Base-by-base conservation (phyloP, 2,329 filamentous ascomycete genomes). In the Phialocephala sp. region DNA sequence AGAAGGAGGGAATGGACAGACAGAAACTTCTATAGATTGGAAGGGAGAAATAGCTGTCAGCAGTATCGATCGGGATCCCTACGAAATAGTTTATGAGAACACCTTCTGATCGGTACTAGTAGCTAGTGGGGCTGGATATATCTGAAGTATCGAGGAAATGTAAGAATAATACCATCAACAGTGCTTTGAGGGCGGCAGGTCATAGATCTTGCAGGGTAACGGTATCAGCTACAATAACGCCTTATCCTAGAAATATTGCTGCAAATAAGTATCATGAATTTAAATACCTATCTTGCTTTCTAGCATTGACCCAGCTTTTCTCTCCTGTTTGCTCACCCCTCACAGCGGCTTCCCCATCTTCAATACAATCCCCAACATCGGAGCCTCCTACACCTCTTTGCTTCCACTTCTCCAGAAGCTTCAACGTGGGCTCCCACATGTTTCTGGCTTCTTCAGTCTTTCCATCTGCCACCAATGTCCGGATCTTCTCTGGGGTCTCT, bases 61-160 rank as follows among this genome's bases (percentile, higher is more conserved):
- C 78, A 84, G 91, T 76, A 83, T 83, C 52, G 95, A 99, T 79
- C 84, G 87, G 66, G 95, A 99, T 83, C 95, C 95, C 0, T 99
- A 93, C 79, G 89, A 90, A 60, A 91, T 97, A 66, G 84, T 57
- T 12, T 12, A 18, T 24, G 9, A 4, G 37, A 12, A 32, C 27
- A 32, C 27, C 27, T 32, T 32, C 37, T 14, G 37, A 14, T 3
- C 15, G 11, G 37, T 12, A 41, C 11, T 41, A 8, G 37, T 4
- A 41, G 37, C 2, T 18, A 14, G 41, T 43, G 24, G 45, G 8
- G n/a, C 20, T 50, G 8, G 6, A 50, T 50, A 9, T 24, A 50
- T 50, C 45, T 11, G 24, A 24, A 11, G 2, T 20, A 27, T 54
- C 15, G 15, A 12, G 4, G 2, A 27, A 35, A 24, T 54, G 50